Evolutionary conservation across 495 filamentous ascomycete species (phyloP).

Genomic region (Aspergillus incahuasiensis): DNA sequence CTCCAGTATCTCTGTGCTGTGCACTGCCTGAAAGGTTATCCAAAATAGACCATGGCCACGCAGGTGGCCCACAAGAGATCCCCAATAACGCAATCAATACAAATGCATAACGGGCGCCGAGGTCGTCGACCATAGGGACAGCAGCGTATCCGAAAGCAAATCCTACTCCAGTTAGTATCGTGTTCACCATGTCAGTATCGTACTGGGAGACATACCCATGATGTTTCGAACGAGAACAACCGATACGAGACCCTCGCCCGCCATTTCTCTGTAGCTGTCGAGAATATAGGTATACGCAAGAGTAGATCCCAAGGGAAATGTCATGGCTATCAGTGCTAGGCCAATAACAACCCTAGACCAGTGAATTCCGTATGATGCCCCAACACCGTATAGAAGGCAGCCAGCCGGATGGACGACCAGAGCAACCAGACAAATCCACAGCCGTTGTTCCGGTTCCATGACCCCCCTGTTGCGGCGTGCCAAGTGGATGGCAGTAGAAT

Average conservation of each 20-base stretch:
- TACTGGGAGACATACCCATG: constrained; percentile 29
- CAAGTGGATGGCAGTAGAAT: background rate
- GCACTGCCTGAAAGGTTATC: background rate
- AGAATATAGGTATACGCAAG: constrained; percentile 22
- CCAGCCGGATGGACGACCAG: background rate
- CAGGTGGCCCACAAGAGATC: background rate
- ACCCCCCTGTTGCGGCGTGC: background rate
- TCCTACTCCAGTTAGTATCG: background rate
- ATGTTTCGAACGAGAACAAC: constrained; percentile 55
- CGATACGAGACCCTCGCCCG: constrained; percentile 50
- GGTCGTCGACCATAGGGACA: background rate
- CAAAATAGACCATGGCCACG: background rate
- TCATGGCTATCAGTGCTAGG: constrained; percentile 15
- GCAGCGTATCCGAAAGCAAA: constrained; percentile 2
- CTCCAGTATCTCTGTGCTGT: constrained; percentile 1
- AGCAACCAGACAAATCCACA: background rate
- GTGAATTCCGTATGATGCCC: constrained; percentile 10
- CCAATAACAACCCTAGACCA: constrained; percentile 24
- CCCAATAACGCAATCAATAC: background rate
- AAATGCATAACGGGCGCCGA: background rate
- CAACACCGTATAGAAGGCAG: background rate
- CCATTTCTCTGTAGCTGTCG: constrained; percentile 36
- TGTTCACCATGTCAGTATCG: background rate
- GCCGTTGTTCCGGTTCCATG: background rate
- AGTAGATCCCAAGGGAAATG: constrained; percentile 12